Conservation (phyloP, 306 rosid genomes). For the Gynostemma pentaphyllum region DNA sequence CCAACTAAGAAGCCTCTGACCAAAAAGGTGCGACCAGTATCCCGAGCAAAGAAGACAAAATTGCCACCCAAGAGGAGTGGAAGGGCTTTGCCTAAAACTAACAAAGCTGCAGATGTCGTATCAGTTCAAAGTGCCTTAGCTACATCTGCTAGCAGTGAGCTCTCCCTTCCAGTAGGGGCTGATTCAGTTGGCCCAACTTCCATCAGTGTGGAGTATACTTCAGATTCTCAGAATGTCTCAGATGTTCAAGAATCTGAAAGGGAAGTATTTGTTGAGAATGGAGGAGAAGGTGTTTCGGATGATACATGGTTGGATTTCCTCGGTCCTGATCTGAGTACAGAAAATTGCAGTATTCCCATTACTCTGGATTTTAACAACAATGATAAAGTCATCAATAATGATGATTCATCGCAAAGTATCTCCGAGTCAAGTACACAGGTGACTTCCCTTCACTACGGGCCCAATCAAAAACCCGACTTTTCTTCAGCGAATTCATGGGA, state of each 20-base stretch:
- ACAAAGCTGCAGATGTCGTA: constrained; percentile 23
- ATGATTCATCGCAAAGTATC: constrained; percentile 20
- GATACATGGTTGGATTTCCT: constrained; percentile 74
- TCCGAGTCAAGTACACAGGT: constrained; percentile 32
- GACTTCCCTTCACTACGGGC: constrained; percentile 17
- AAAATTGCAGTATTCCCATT: constrained; percentile 21
- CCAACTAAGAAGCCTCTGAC: constrained; percentile 70
- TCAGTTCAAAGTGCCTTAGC: constrained; percentile 30
- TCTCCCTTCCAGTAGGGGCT: constrained; percentile 32
- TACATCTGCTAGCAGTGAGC: constrained; percentile 27
- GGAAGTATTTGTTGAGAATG: constrained; percentile 32
- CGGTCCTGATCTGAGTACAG: constrained; percentile 31
- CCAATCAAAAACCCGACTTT: constrained; percentile 21
- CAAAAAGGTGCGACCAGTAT: constrained; percentile 36
- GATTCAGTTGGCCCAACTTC: constrained; percentile 22
- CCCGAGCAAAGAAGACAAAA: constrained; percentile 54
- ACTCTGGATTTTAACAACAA: constrained; percentile 30
- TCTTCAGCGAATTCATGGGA: constrained; percentile 45
- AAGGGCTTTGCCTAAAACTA: constrained; percentile 42
- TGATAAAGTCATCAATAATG: constrained; percentile 19
- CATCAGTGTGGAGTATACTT: constrained; percentile 23
- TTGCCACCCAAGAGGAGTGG: constrained; percentile 59
- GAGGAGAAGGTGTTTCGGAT: constrained; percentile 32
- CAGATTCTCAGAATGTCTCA: constrained; percentile 21
- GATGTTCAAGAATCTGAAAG: constrained; percentile 33